Evolutionary conservation across 495 filamentous ascomycete species (phyloP).

Genomic region (Ramalina intermedia): DNA sequence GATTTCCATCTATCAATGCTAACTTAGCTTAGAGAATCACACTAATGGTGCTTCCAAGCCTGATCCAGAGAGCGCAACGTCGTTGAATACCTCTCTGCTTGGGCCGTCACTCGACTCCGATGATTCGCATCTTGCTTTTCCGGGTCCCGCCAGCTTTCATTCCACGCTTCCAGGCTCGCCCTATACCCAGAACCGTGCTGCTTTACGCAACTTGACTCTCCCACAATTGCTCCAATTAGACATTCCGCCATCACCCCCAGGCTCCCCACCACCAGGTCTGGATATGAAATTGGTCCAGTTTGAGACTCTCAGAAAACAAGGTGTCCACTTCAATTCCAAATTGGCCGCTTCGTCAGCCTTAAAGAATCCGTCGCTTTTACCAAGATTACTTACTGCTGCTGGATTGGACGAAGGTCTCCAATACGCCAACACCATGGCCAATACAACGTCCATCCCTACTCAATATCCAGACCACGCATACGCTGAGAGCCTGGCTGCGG

Average conservation of each 20-base stretch:
- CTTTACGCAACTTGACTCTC: slow-evolving; percentile 69
- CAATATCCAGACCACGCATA: slow-evolving; percentile 58
- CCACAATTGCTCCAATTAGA: slow-evolving; percentile 64
- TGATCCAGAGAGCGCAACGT: not conserved
- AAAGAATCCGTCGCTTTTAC: slow-evolving; percentile 65
- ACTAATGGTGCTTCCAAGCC: not conserved
- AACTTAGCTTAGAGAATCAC: not conserved
- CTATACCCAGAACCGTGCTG: slow-evolving; percentile 48
- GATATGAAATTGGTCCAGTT: slow-evolving; percentile 73
- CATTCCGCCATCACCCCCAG: slow-evolving; percentile 76
- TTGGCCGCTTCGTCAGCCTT: slow-evolving; percentile 55
- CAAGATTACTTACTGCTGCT: slow-evolving; percentile 69
- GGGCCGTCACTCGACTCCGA: not conserved
- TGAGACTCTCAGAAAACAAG: slow-evolving; percentile 67
- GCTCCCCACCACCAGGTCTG: slow-evolving; percentile 47
- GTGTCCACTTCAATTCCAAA: slow-evolving; percentile 82
- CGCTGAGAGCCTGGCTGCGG: slow-evolving; percentile 52
- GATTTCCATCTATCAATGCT: not conserved
- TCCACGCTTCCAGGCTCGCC: slow-evolving; percentile 32
- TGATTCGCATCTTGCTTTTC: not conserved
- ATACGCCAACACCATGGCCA: slow-evolving; percentile 59
- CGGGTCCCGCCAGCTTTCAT: not conserved
- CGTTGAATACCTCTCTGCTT: not conserved
- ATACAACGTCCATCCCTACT: slow-evolving; percentile 51
- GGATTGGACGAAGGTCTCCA: slow-evolving; percentile 39